phyloP scores from a whole-genome alignment of 371 early-diverging fungal genomes.

The Syncephalis plumigaleata region DNA sequence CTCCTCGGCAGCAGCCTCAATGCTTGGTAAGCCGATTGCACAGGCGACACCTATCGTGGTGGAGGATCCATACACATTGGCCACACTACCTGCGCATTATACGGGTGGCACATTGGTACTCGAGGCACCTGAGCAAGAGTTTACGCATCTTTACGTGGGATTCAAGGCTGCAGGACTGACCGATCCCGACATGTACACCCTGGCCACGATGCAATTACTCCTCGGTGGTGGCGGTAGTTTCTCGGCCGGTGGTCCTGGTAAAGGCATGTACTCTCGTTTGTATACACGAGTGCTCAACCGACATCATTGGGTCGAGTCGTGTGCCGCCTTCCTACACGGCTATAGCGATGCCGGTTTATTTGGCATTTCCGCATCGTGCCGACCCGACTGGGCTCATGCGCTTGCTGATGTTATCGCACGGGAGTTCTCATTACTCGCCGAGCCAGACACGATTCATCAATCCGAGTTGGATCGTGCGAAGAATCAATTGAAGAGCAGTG shows the following conservation, averaged over 20 bases:
- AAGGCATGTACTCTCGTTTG: slow-evolving; percentile 95
- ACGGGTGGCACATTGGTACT: slow-evolving; percentile 66
- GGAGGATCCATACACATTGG: slow-evolving; percentile 7
- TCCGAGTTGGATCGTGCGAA: slow-evolving; percentile 78
- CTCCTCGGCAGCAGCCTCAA: slow-evolving; percentile 5
- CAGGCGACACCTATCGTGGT: not conserved
- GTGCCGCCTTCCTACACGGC: slow-evolving; percentile 77
- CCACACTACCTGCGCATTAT: slow-evolving; percentile 39
- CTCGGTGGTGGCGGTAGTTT: slow-evolving; percentile 95
- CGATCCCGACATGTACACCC: slow-evolving; percentile 78
- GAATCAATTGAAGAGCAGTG: slow-evolving; percentile 80
- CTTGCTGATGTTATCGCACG: slow-evolving; percentile 67
- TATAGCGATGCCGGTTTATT: slow-evolving; percentile 85
- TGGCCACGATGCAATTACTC: slow-evolving; percentile 77
- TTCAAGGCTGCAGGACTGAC: slow-evolving; percentile 68
- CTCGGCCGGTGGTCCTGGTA: slow-evolving; percentile 96
- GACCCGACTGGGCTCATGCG: slow-evolving; percentile 39
- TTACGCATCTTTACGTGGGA: slow-evolving; percentile 78
- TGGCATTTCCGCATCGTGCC: slow-evolving; percentile 81
- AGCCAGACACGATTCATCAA: slow-evolving; percentile 19
- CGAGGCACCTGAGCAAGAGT: slow-evolving; percentile 30
- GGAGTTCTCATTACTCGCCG: slow-evolving; percentile 58
- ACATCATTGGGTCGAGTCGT: slow-evolving; percentile 85
- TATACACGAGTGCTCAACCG: slow-evolving; percentile 90
- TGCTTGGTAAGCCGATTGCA: slow-evolving; percentile 1